phyloP scores from a whole-genome alignment of 371 early-diverging fungal species.

The Mucor racemosus region DNA sequence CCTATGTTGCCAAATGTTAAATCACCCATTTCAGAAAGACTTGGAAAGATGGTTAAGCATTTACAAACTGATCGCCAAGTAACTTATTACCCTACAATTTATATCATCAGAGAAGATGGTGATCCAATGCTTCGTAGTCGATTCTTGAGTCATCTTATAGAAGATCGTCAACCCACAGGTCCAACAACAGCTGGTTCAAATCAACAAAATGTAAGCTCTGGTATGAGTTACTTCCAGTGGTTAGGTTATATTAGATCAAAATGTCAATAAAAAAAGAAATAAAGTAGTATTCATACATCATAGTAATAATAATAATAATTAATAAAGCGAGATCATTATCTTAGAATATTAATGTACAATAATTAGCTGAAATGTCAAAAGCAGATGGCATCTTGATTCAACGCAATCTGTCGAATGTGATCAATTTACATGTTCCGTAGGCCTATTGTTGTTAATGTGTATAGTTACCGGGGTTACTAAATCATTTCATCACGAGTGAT shows the following conservation, averaged over 20 bases:
- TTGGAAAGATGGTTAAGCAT: slow-evolving; percentile 55
- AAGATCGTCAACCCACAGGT: slow-evolving; percentile 90
- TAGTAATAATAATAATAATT: background rate
- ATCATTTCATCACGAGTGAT: too few relatives aligned
- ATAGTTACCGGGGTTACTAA: too few relatives aligned
- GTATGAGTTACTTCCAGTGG: slow-evolving; percentile 83
- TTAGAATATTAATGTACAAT: too few relatives aligned
- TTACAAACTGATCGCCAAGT: slow-evolving; percentile 63
- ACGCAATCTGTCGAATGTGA: too few relatives aligned
- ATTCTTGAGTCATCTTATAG: slow-evolving; percentile 88
- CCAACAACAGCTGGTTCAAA: slow-evolving; percentile 59
- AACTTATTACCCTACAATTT: slow-evolving; percentile 67
- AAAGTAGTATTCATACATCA: background rate
- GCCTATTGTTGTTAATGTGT: background rate
- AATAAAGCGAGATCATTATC: background rate
- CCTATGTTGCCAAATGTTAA: slow-evolving; percentile 61
- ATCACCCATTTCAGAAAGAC: slow-evolving; percentile 60
- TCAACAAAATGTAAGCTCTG: slow-evolving; percentile 58
- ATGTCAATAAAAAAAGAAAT: slow-evolving; percentile 23
- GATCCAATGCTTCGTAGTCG: slow-evolving; percentile 82
- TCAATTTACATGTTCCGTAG: too few relatives aligned
- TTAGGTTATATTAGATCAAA: slow-evolving; percentile 52
- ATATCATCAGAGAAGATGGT: slow-evolving; percentile 92
- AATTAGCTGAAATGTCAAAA: too few relatives aligned
- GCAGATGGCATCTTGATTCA: too few relatives aligned